These are phyloP conservation scores for Quercus cerris DNA, from an alignment of 306 rosid genomes.

Conservation along the genomic window DNA sequence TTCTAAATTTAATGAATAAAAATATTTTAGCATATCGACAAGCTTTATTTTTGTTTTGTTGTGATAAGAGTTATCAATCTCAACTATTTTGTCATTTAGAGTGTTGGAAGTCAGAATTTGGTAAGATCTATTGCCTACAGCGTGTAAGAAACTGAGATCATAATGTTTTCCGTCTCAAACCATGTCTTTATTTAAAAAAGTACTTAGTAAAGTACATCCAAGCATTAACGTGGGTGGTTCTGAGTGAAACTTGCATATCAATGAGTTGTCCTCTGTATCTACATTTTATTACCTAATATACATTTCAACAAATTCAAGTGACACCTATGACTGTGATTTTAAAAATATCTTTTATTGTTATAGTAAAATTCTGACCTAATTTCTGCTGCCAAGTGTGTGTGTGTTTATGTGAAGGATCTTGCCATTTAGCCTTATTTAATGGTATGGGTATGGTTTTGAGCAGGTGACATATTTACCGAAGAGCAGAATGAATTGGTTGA, in stretches of 20 bases:
- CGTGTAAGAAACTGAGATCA: too few species aligned
- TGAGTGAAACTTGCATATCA: background rate
- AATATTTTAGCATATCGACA: background rate
- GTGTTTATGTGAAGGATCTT: background rate
- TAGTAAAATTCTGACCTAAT: background rate
- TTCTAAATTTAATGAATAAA: background rate
- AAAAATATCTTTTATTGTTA: background rate
- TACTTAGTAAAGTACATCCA: too few species aligned
- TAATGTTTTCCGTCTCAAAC: too few species aligned
- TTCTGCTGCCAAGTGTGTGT: background rate
- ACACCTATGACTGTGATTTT: background rate
- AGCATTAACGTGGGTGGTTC: background rate
- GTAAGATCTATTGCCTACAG: background rate
- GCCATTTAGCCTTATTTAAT: constrained; percentile 12
- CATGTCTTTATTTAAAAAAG: too few species aligned
- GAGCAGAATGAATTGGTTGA: constrained; percentile 96
- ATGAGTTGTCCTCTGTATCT: background rate
- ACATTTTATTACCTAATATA: background rate
- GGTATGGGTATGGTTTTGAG: constrained; percentile 3
- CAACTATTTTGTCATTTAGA: background rate
- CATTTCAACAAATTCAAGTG: background rate
- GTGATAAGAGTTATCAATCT: background rate
- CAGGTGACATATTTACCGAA: constrained; percentile 95
- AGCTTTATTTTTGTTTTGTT: background rate
- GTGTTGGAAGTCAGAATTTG: background rate